Base-by-base conservation (phyloP, 208 protist species). In the Trypanosoma boissoni region DNA sequence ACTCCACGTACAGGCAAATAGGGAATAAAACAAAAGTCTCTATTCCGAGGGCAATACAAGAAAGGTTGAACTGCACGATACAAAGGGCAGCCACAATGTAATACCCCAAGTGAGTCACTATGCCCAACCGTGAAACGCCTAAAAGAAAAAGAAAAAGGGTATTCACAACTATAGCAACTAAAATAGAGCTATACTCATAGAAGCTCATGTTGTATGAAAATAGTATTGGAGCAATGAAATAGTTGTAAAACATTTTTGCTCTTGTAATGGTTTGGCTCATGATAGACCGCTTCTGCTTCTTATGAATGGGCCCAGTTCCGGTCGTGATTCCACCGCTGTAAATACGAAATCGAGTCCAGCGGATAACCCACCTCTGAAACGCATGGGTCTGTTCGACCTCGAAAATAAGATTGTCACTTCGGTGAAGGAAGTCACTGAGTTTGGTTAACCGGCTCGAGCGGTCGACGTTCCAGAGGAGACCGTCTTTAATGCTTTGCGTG, bases 361-460 rank as follows among this genome's bases (percentile, higher is more conserved):
- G 62, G 9, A 26, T 50, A 20, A 89, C 49, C 24, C 58, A 53
- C 18, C 66, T 36, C 28, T 75, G 58, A 48, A 93, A 86, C 24
- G 61, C 64, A 58, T 88, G 73, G 18, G 56, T 50, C 51, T 73
- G 66, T 72, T 92, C 84, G 2, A 95, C 79, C 49, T 84, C 77
- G 57, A 91, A 90, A 42, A 95, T 95, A 20, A 95, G 41, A 57
- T 88, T 84, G 50, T 91, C 83, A 16, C 72, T 73, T 50, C 74
- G 81, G 64, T 92, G 75, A 10, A 91, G n/a, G 54, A 95, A 92
- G 49, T 91, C 88, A 24, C 73, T 58, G n/a, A 95, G 62, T 59
- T 91, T 91, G 14, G 80, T 85, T 36, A 74, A 68, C 7, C 82
- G 74, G 58, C 76, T 91, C 20, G 74, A 87, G 53, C 88, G 78